phyloP scores from a whole-genome alignment of 2,329 filamentous ascomycete species.

The Talaromyces sp. region DNA sequence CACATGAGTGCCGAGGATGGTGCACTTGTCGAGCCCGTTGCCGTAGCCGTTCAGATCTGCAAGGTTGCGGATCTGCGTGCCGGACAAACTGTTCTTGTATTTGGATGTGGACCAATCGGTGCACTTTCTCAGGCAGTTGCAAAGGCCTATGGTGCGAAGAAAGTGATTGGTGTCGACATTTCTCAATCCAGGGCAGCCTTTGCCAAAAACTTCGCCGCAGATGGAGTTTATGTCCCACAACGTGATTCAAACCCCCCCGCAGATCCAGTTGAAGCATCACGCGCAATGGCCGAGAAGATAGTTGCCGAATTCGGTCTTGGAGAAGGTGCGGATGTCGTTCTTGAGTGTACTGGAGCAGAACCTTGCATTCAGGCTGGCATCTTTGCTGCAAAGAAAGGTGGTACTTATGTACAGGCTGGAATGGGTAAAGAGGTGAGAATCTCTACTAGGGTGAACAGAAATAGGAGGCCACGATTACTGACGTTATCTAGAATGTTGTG shows the following conservation, averaged over 20 bases:
- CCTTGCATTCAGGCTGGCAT: conserved; percentile 47
- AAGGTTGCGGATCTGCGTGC: conserved; percentile 37
- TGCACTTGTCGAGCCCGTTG: conserved; percentile 50
- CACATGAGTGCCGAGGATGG: conserved; percentile 47
- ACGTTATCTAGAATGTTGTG: conserved; percentile 33
- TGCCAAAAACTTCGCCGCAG: conserved; percentile 41
- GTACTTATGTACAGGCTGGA: conserved; percentile 49
- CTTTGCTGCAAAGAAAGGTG: conserved; percentile 41
- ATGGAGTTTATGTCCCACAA: conserved; percentile 38
- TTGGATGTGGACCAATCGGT: conserved; percentile 50
- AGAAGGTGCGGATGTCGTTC: conserved; percentile 46
- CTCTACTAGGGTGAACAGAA: neutral
- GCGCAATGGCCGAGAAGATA: conserved; percentile 35
- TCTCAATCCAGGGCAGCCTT: conserved; percentile 38
- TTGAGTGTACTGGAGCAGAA: conserved; percentile 47
- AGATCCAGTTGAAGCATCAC: conserved; percentile 26
- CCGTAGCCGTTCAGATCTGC: conserved; percentile 48
- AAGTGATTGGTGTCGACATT: conserved; percentile 46
- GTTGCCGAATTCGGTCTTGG: conserved; percentile 34
- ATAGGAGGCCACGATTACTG: neutral
- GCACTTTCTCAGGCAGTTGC: conserved; percentile 44
- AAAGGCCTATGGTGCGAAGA: conserved; percentile 42
- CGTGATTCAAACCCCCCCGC: neutral
- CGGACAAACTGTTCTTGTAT: conserved; percentile 43
- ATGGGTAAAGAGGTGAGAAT: conserved; percentile 40